A percentile compares a stretch with the other conserved stretches of the same genome.
These are phyloP conservation scores for Pseudonitzschia multiseries DNA, from an alignment of 108 stramenopile genomes.

Conservation along the genomic window DNA sequence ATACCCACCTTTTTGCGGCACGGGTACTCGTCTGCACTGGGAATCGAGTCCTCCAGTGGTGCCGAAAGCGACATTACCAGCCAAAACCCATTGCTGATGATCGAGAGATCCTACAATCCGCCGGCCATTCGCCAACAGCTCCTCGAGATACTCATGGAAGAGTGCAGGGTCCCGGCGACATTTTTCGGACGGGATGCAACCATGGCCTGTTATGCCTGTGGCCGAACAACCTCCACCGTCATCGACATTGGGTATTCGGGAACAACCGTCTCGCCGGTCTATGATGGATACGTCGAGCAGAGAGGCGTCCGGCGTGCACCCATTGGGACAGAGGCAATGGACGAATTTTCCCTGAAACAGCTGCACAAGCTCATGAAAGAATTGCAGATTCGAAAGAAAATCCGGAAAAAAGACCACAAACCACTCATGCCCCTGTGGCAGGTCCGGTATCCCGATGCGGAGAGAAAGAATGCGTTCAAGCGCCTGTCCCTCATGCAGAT, in stretches of 20 bases:
- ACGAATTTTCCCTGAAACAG: conserved; percentile 50
- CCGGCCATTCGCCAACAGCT: conserved; percentile 76
- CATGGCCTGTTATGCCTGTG: conserved; percentile 82
- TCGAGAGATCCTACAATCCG: conserved; percentile 82
- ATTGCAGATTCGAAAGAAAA: conserved; percentile 14
- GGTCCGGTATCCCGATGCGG: conserved; percentile 39
- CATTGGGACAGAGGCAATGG: conserved; percentile 60
- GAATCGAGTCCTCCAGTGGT: conserved; percentile 18
- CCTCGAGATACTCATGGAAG: conserved; percentile 73
- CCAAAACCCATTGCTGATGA: conserved; percentile 64
- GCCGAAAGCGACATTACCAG: conserved; percentile 6
- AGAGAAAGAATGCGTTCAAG: conserved; percentile 53
- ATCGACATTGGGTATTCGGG: conserved; percentile 76
- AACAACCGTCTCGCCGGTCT: conserved; percentile 82
- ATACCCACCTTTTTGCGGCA: conserved; percentile 45
- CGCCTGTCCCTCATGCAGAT: conserved; percentile 56
- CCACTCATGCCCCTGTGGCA: conserved; percentile 72
- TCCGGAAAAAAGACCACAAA: conserved; percentile 21
- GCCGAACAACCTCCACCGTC: conserved; percentile 79
- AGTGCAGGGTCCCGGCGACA: conserved; percentile 79
- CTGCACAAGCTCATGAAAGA: conserved; percentile 43
- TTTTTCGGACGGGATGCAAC: conserved; percentile 87
- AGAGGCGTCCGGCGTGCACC: conserved; percentile 65
- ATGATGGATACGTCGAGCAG: conserved; percentile 83
- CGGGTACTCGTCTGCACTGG: conserved; percentile 46